These are phyloP conservation scores for Neonectria neomacrospora DNA, from an alignment of 2,329 filamentous ascomycete genomes.

Conservation along the genomic window DNA sequence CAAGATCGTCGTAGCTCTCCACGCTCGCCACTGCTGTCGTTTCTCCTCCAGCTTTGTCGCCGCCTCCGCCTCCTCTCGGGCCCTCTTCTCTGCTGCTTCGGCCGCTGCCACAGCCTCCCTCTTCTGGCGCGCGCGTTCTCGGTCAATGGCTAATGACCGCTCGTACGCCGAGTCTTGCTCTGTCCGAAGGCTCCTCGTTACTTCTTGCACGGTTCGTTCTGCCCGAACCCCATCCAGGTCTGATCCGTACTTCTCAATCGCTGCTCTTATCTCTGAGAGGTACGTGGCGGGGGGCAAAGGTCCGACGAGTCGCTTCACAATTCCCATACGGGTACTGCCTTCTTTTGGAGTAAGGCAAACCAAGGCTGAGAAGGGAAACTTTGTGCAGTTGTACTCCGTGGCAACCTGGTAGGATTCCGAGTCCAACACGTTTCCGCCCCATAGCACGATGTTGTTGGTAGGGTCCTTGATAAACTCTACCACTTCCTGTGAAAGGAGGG, in stretches of 20 bases:
- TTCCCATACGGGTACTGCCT: conserved; percentile 88
- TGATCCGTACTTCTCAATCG: conserved; percentile 79
- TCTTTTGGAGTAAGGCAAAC: conserved; percentile 89
- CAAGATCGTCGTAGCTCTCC: conserved; percentile 76
- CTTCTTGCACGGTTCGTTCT: conserved; percentile 81
- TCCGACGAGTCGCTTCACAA: conserved; percentile 82
- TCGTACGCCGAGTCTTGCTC: conserved; percentile 96
- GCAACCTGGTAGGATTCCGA: conserved; percentile 94
- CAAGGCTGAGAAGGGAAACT: conserved; percentile 89
- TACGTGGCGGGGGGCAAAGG: conserved; percentile 77
- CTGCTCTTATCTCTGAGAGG: conserved; percentile 77
- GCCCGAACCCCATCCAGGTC: conserved; percentile 80
- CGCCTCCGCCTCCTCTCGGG: conserved; percentile 69
- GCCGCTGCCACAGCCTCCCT: conserved; percentile 80
- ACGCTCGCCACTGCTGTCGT: conserved; percentile 77
- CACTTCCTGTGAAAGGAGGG: conserved; percentile 80
- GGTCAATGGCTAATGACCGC: conserved; percentile 85
- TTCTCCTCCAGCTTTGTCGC: conserved; percentile 61
- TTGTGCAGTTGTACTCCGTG: conserved; percentile 86
- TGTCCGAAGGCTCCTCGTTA: conserved; percentile 81
- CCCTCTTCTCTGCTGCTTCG: conserved; percentile 72
- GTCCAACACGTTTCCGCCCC: conserved; percentile 93
- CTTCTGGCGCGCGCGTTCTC: conserved; percentile 81
- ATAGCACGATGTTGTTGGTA: conserved; percentile 83
- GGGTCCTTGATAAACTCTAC: conserved; percentile 79